phyloP scores from a whole-genome alignment of 75 land plant species.

The Cupressus sempervirens region DNA sequence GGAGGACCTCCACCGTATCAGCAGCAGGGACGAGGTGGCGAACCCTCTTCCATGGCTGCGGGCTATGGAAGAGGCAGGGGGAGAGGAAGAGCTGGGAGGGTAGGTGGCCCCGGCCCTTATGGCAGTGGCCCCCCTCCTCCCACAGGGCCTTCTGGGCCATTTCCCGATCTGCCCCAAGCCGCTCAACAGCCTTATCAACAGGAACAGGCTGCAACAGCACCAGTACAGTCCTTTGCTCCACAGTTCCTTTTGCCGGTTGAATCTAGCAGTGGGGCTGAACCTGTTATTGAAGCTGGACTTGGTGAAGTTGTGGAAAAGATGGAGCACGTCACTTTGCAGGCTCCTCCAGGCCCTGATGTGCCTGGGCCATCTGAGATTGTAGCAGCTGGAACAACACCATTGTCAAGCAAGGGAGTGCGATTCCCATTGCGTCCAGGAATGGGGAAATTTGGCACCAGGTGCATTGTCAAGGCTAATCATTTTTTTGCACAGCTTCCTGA shows the following conservation, averaged over 20 bases:
- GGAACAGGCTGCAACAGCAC: background rate
- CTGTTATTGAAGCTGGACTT: conserved; percentile 5
- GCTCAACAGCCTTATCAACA: conserved; percentile 26
- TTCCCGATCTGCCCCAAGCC: conserved; percentile 92
- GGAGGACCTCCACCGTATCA: conserved; percentile 1
- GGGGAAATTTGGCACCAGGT: conserved; percentile 54
- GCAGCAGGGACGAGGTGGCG: conserved; percentile 6
- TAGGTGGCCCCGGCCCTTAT: conserved; percentile 19
- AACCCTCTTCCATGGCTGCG: background rate
- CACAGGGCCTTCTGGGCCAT: conserved; percentile 18
- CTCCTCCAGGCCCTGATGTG: conserved; percentile 21
- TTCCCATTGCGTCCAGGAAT: conserved; percentile 85
- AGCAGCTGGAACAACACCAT: conserved; percentile 14
- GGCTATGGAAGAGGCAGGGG: conserved; percentile 15
- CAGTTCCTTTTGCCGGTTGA: conserved; percentile 8
- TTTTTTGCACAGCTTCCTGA: conserved; percentile 89
- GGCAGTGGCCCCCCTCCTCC: conserved; percentile 21
- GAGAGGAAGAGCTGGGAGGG: conserved; percentile 16
- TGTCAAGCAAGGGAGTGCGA: conserved; percentile 67
- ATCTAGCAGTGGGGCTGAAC: conserved; percentile 9
- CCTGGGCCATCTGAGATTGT: conserved; percentile 28
- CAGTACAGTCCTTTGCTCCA: background rate
- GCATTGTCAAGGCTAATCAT: conserved; percentile 87
- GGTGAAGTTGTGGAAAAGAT: conserved; percentile 23
- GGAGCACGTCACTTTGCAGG: conserved; percentile 24